Base-by-base conservation (phyloP, 2,329 filamentous ascomycete species). In the Geoglossum cookeanum region DNA sequence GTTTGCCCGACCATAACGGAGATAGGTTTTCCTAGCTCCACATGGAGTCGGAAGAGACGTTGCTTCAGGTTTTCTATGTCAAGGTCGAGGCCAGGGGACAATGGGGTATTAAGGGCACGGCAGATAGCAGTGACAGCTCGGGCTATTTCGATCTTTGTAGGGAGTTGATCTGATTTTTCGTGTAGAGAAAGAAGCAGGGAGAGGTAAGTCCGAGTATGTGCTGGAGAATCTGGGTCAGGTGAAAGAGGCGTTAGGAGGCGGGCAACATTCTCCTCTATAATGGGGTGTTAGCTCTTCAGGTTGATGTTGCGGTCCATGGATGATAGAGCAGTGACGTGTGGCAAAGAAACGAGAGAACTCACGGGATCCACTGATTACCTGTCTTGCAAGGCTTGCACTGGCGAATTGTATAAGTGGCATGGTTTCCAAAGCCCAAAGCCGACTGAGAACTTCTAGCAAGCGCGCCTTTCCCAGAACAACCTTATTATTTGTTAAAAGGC, bases 101-200 rank as follows among this genome's bases (percentile, higher is more conserved):
- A 59, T 27, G 63, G 64, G 11, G 68, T 66, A 45, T 66, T 63
- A 13, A 71, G 59, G 6, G 66, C 69, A 15, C 72, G 69, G 58
- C 71, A 72, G 17, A 75, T 66, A 13, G 72, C 72, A 32, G 71
- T 70, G 53, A 74, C 60, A 4, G 67, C 71, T 44, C 73, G 71
- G 22, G 72, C 73, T 55, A 74, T 69, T 60, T 76, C 74, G 0
- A 68, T 74, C 60, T 69, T 72, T 15, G 72, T 72, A 5, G 72
- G 71, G 0, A 65, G 62, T 9, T 71, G 71, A 57, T 74, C 72
- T 2, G 71, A 69, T 57, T 69, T 69, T 5, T 64, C 61, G 51
- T 71, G 73, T 3, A 73, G 65, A 4, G 67, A 65, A 17, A 75
- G 64, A 13, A 75, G 64, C 22, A 70, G 57, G 8, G 69, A 69